Evolutionary conservation across 176 grass and related monocot genomes (phyloP).

Genomic region (Carex cristatella): DNA sequence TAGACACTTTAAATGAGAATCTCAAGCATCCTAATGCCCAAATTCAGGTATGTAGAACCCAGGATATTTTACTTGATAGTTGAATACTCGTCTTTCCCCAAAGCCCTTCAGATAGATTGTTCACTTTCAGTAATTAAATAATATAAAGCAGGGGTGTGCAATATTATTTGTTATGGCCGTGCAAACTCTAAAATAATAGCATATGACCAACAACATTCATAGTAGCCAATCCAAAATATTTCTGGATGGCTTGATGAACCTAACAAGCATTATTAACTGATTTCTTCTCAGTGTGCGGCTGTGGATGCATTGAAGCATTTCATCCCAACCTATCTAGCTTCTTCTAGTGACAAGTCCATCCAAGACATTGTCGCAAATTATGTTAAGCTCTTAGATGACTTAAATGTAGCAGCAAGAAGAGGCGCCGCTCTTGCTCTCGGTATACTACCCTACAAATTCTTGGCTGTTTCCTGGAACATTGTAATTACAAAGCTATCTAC

Average conservation of each 20-base stretch:
- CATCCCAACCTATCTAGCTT: slow-evolving; percentile 74
- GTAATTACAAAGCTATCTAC: slow-evolving; percentile 74
- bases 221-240: not conserved
- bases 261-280: slow-evolving; percentile 12
- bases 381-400: slow-evolving; percentile 66
- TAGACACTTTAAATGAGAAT: slow-evolving; percentile 97
- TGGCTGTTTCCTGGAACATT: slow-evolving; percentile 62
- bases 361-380: slow-evolving; percentile 56
- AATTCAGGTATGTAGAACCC: slow-evolving; percentile 58
- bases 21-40: slow-evolving; percentile 86
- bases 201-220: not conserved
- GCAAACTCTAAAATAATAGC: not conserved
- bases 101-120: not conserved
- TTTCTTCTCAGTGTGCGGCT: slow-evolving; percentile 56
- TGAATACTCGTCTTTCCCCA: not conserved
- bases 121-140: not conserved
- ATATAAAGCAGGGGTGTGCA: not conserved
- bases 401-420: slow-evolving; percentile 94
- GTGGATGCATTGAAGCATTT: slow-evolving; percentile 83
- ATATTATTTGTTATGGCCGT: not conserved
- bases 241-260: not conserved
- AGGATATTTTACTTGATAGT: not conserved
- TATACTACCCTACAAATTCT: slow-evolving; percentile 71
- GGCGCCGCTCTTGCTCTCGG: slow-evolving; percentile 85
- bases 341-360: slow-evolving; percentile 53